Percentiles rank a stretch among this genome's conserved stretches.
Conservation (phyloP, 352 stramenopile species). For the Pythium grandisporangium region DNA sequence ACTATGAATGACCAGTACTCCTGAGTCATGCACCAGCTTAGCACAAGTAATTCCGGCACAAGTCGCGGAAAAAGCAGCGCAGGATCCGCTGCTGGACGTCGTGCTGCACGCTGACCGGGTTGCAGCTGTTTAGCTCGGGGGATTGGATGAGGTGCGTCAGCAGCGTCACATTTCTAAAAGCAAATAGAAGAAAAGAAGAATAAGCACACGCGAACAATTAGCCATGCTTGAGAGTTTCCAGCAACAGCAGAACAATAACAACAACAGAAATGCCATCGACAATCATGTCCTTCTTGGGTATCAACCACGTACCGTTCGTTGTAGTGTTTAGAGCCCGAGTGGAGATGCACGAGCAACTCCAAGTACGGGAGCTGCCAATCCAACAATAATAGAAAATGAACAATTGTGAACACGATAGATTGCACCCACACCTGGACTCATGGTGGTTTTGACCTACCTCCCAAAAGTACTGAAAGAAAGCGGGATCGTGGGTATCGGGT, state of each 20-base stretch:
- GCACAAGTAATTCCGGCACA: no score
- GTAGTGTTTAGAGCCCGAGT: conserved; percentile 59
- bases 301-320: conserved; percentile 60
- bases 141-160: conserved; percentile 78
- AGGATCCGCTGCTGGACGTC: conserved; percentile 71
- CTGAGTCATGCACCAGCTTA: no score
- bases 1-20: no score
- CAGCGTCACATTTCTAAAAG: conserved; percentile 44
- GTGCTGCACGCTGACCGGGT: conserved; percentile 48
- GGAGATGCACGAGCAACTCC: conserved; percentile 72
- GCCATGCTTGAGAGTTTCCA: no score
- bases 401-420: not conserved
- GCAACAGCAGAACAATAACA: not conserved
- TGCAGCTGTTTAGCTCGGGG: conserved; percentile 73
- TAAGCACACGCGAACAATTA: no score
- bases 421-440: not conserved
- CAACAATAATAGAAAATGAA: not conserved
- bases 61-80: conserved; percentile 72
- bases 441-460: conserved; percentile 27
- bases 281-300: not conserved
- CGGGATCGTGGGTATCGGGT: conserved; percentile 59
- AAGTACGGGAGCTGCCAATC: conserved; percentile 53
- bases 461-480: conserved; percentile 86
- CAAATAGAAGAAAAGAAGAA: no score
- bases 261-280: not conserved